Conservation (phyloP, 495 filamentous ascomycete species). For the Penicillium cataractarum region DNA sequence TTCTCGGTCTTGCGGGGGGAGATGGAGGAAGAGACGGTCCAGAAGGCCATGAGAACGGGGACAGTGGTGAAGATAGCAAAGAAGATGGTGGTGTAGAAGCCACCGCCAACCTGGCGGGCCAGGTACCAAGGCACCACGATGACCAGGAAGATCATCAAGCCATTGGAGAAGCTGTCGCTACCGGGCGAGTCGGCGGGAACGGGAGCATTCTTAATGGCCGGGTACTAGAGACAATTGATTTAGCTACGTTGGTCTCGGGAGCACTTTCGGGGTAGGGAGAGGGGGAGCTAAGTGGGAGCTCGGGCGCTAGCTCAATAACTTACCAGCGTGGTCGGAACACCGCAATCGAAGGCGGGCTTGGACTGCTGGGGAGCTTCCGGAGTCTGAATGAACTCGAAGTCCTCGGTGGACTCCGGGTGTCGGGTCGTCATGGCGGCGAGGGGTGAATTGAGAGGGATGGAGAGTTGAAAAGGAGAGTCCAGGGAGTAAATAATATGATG, state of each 20-base stretch:
- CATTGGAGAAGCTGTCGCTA: conserved; percentile 61
- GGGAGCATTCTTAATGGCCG: conserved; percentile 65
- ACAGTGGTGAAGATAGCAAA: conserved; percentile 60
- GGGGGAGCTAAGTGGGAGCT: conserved; percentile 5
- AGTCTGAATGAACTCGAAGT: conserved; percentile 71
- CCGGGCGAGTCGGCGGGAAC: conserved; percentile 65
- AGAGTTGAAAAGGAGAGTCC: conserved; percentile 26
- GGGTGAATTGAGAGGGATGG: conserved; percentile 30
- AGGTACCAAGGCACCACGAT: conserved; percentile 56
- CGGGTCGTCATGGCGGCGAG: conserved; percentile 48
- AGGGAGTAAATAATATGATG: conserved; percentile 32
- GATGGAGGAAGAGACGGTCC: conserved; percentile 58
- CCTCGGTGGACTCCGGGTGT: conserved; percentile 58
- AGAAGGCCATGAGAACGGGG: conserved; percentile 61
- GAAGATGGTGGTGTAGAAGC: conserved; percentile 61
- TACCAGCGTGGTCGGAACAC: conserved; percentile 35
- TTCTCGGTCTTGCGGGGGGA: conserved; percentile 68
- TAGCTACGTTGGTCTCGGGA: conserved; percentile 6
- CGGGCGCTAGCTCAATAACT: conserved; percentile 16
- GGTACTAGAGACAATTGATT: conserved; percentile 49
- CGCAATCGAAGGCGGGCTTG: conserved; percentile 39
- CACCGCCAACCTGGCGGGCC: conserved; percentile 56
- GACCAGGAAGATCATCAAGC: conserved; percentile 55
- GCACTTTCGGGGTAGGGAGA: not conserved
- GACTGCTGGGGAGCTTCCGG: conserved; percentile 54